Base-by-base conservation (phyloP, 2,329 filamentous ascomycete species). In the Colletotrichum sojae region DNA sequence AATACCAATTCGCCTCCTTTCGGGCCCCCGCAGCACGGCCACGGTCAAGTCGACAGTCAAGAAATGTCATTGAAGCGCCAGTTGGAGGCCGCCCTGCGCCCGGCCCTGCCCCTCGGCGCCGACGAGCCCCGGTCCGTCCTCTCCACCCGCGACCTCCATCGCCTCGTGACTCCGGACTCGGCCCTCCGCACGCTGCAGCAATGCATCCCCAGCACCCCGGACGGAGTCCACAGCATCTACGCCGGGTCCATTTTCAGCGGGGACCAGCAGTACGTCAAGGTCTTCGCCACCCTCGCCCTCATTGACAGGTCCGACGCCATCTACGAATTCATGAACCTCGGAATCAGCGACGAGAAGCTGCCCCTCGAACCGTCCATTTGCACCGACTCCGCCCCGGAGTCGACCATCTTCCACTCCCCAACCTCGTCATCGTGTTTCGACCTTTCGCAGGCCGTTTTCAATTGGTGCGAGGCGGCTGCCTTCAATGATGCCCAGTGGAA, bases 401-500 rank as follows among this genome's bases (percentile, higher is more conserved):
- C 22, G 13, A 63, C 60, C 1, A 2, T 56, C 12, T 8, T 55
- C 4, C 2, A 15, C n/a, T 63, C 60, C 5, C 2, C 5, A 13
- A 56, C 22, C 1, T 10, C 51, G 4, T 5, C 13, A 4, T 49
- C 15, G 6, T 12, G 2, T 25, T 63, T 55, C 12, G 52, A 56
- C 1, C 43, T 63, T 0, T 2, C 3, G 3, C 60, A 55, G 5
- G 40, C 25, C 4, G 60, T 52, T 0, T 15, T 63, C 25, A 1
- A 2, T 1, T 3, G 1, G 1, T 13, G 18, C 5, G 60, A 63
- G 0, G 20, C 31, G 9, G 25, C 16, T n/a, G 40, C 40, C n/a
- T 63, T 63, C 12, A 40, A 56, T 27, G 27, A 39, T 6, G 27
- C 20, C 6, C 60, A 63, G 27, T 63, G 60, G 60, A 63, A 25